Percentiles rank a stretch among this genome's conserved stretches.
Evolutionary conservation across 2,329 filamentous ascomycete species (phyloP).

Genomic region (Tolypocladium tropicale): DNA sequence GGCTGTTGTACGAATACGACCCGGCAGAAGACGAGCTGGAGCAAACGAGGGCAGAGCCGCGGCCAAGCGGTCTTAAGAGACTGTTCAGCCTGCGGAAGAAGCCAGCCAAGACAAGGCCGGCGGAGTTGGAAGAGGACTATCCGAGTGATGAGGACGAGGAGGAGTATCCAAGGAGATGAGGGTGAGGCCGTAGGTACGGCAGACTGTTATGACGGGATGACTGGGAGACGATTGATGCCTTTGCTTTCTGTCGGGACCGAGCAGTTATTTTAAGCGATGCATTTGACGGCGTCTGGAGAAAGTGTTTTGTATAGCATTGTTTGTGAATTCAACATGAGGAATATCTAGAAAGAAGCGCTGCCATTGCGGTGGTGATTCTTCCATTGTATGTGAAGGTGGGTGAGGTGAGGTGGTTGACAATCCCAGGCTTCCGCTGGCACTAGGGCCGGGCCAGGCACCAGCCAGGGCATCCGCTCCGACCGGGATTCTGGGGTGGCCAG

Average conservation of each 20-base stretch:
- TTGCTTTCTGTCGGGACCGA: neutral
- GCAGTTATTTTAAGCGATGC: neutral
- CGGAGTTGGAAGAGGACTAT: constrained; percentile 12
- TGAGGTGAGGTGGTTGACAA: no score
- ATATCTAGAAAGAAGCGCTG: neutral
- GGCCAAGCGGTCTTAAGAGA: constrained; percentile 30
- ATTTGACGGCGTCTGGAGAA: neutral
- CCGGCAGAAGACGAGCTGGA: constrained; percentile 25
- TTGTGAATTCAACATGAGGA: neutral
- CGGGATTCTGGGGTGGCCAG: neutral
- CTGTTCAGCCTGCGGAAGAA: constrained; percentile 34
- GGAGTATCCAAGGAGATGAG: constrained; percentile 7
- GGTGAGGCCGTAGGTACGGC: no score
- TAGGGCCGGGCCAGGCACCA: neutral
- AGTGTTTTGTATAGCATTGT: neutral
- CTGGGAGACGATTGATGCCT: neutral
- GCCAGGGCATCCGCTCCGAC: neutral
- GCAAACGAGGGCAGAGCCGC: constrained; percentile 12
- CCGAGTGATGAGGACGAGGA: constrained; percentile 15
- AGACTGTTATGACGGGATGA: neutral
- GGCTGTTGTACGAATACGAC: constrained; percentile 51
- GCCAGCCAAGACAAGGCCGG: constrained; percentile 8
- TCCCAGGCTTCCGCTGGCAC: no score
- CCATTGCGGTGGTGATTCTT: no score
- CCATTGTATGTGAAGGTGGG: no score